phyloP scores from a whole-genome alignment of 1,284 basidiomycete genomes.

The Ganoderma sinense region DNA sequence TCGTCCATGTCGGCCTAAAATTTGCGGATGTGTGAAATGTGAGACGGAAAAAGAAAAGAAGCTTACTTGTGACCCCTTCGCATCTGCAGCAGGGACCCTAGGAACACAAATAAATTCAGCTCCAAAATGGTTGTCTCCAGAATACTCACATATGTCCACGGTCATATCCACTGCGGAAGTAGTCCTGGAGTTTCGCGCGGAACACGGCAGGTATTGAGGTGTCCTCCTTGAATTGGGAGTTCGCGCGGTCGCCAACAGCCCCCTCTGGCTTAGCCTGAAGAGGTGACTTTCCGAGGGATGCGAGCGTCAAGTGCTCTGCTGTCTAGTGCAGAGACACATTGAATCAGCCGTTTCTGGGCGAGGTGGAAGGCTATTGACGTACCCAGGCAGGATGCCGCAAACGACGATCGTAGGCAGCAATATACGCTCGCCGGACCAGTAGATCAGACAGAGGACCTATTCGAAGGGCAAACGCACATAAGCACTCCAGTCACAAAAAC shows the following conservation, averaged over 20 bases:
- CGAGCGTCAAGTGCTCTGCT: conserved; percentile 88
- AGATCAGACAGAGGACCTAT: conserved; percentile 87
- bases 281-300: conserved; percentile 68
- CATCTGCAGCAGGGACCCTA: conserved; percentile 98
- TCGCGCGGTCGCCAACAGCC: conserved; percentile 68
- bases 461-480: background rate
- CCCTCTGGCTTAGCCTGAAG: conserved; percentile 43
- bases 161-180: conserved; percentile 95
- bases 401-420: conserved; percentile 90
- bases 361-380: conserved; percentile 26
- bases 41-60: background rate
- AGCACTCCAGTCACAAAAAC: too few species aligned
- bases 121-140: background rate
- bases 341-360: too few species aligned
- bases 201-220: conserved; percentile 79
- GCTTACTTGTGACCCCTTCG: conserved; percentile 81
- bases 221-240: conserved; percentile 92
- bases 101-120: background rate
- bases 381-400: conserved; percentile 95
- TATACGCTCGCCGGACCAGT: conserved; percentile 83
- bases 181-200: conserved; percentile 88
- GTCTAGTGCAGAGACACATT: conserved; percentile 60
- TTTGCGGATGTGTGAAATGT: background rate
- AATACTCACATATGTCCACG: conserved; percentile 90
- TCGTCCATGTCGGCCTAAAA: conserved; percentile 92